Evolutionary conservation across 2,329 filamentous ascomycete genomes (phyloP).

Genomic region (Fusarium clavum): DNA sequence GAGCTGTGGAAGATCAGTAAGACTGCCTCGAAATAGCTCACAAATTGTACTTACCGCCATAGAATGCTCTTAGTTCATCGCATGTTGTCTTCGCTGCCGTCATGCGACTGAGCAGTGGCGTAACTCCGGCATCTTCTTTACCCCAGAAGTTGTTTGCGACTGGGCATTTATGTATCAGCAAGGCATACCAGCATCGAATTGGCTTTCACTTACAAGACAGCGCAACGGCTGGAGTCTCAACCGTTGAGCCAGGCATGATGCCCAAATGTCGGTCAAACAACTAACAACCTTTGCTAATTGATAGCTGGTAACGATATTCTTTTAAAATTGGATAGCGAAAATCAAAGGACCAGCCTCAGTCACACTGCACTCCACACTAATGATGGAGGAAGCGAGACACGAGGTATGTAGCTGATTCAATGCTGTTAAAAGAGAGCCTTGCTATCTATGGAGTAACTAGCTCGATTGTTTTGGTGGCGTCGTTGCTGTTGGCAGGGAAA

Average conservation of each 20-base stretch:
- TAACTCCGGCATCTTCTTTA: slow-evolving; percentile 96
- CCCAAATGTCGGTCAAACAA: slow-evolving; percentile 34
- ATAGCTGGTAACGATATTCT: slow-evolving; percentile 7
- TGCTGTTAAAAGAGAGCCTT: slow-evolving; percentile 32
- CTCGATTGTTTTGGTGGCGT: slow-evolving; percentile 42
- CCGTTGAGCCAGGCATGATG: slow-evolving; percentile 70
- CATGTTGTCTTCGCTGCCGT: slow-evolving; percentile 92
- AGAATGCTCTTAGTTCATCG: slow-evolving; percentile 94
- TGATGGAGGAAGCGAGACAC: slow-evolving; percentile 32
- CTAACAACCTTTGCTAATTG: background rate
- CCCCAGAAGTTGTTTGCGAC: slow-evolving; percentile 99
- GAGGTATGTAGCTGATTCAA: slow-evolving; percentile 27
- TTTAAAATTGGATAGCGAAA: slow-evolving; percentile 14
- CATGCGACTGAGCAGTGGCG: slow-evolving; percentile 93
- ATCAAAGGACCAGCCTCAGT: slow-evolving; percentile 42
- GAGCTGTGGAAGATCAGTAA: slow-evolving; percentile 64
- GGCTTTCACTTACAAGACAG: slow-evolving; percentile 69
- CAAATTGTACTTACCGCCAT: slow-evolving; percentile 69
- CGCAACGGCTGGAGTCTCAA: slow-evolving; percentile 73
- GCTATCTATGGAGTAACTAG: slow-evolving; percentile 7
- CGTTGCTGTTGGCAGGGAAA: slow-evolving; percentile 37
- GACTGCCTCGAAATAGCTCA: background rate
- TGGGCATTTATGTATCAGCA: slow-evolving; percentile 51
- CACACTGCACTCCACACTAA: slow-evolving; percentile 32
- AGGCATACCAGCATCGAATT: background rate